Percentiles rank a stretch among this genome's conserved stretches.
Evolutionary conservation across 495 filamentous ascomycete genomes (phyloP).

Genomic region (Penicillium ochrochloron): DNA sequence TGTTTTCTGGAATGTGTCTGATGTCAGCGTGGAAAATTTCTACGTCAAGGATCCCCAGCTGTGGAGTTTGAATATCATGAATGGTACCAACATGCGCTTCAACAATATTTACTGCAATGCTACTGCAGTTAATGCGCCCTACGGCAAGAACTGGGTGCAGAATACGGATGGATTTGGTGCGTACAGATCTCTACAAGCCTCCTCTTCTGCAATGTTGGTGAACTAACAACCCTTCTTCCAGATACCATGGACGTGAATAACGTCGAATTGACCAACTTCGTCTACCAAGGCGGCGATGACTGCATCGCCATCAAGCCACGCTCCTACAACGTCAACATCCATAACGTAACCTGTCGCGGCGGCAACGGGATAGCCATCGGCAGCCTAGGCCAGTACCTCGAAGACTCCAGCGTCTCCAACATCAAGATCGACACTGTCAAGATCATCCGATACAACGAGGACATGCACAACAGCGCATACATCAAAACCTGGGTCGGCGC

Average conservation of each 20-base stretch:
- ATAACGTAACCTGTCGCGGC: slow-evolving; percentile 57
- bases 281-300: slow-evolving; percentile 64
- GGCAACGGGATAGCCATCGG: slow-evolving; percentile 64
- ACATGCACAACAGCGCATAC: slow-evolving; percentile 57
- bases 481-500: slow-evolving; percentile 64
- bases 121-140: slow-evolving; percentile 54
- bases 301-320: slow-evolving; percentile 63
- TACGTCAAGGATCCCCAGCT: slow-evolving; percentile 57
- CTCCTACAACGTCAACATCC: slow-evolving; percentile 55
- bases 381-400: slow-evolving; percentile 60
- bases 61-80: slow-evolving; percentile 63
- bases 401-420: slow-evolving; percentile 56
- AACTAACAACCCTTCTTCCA: slow-evolving; percentile 10
- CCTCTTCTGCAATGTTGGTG: neutral
- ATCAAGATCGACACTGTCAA: slow-evolving; percentile 52
- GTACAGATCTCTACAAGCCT: neutral
- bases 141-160: slow-evolving; percentile 60
- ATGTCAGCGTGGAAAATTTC: slow-evolving; percentile 58
- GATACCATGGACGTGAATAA: slow-evolving; percentile 62
- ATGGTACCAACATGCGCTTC: slow-evolving; percentile 59
- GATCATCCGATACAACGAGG: slow-evolving; percentile 49
- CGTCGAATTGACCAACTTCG: slow-evolving; percentile 55
- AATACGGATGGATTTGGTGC: slow-evolving; percentile 61
- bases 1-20: slow-evolving; percentile 62
- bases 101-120: slow-evolving; percentile 56